A percentile compares a stretch with the other conserved stretches of the same genome.
Evolutionary conservation across 2,329 filamentous ascomycete species (phyloP).

Genomic region (Monilinia aucupariae): DNA sequence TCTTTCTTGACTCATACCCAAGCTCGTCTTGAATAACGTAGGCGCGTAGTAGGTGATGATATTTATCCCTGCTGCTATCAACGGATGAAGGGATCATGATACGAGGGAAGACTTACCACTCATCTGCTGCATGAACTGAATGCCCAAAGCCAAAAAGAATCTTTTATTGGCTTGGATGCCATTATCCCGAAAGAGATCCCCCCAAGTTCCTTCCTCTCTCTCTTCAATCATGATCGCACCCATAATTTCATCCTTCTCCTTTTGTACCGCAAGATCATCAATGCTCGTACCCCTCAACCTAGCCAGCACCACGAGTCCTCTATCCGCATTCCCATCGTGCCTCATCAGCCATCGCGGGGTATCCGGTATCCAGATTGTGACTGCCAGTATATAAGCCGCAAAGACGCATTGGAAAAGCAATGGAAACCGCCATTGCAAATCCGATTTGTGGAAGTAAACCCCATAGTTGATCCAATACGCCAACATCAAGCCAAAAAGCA

Average conservation of each 20-base stretch:
- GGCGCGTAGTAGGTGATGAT: background rate
- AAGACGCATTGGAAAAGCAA: slow-evolving; percentile 47
- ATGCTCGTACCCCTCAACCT: slow-evolving; percentile 19
- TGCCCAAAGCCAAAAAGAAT: slow-evolving; percentile 43
- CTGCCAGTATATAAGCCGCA: slow-evolving; percentile 73
- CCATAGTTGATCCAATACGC: background rate
- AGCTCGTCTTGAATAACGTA: background rate
- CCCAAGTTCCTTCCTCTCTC: slow-evolving; percentile 29
- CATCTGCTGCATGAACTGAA: slow-evolving; percentile 47
- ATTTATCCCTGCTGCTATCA: background rate
- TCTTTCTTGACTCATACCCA: background rate
- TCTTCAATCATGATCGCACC: slow-evolving; percentile 24
- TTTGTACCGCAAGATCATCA: slow-evolving; percentile 1
- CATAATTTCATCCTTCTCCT: slow-evolving; percentile 24
- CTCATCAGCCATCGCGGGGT: slow-evolving; percentile 93
- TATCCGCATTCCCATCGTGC: slow-evolving; percentile 92
- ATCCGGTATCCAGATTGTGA: slow-evolving; percentile 86
- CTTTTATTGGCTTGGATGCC: slow-evolving; percentile 47
- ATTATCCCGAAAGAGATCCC: slow-evolving; percentile 36
- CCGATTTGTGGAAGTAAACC: background rate
- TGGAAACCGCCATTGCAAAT: background rate
- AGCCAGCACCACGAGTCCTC: slow-evolving; percentile 74
- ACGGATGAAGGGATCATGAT: too few species aligned
- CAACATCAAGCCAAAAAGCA: background rate
- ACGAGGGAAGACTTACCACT: slow-evolving; percentile 31